Evolutionary conservation across 2,329 filamentous ascomycete genomes (phyloP).

Genomic region (Trichothecium sympodiale): DNA sequence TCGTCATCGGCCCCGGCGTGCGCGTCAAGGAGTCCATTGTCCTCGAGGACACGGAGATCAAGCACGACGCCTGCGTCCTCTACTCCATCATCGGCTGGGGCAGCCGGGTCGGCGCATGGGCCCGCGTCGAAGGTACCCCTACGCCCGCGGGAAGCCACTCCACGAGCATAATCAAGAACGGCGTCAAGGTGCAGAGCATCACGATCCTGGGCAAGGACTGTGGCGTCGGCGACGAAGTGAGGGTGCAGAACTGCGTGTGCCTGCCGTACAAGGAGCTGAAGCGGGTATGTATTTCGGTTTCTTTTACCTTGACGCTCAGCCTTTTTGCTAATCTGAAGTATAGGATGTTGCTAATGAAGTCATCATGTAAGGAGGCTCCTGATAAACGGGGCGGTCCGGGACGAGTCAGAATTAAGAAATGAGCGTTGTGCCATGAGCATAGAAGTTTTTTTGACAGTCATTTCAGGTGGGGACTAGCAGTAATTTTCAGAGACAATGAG

Average conservation of each 20-base stretch:
- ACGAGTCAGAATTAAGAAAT: too few species aligned
- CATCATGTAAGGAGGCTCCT: conserved; percentile 65
- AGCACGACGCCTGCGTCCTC: conserved; percentile 89
- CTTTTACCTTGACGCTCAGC: background rate
- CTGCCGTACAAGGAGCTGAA: conserved; percentile 97
- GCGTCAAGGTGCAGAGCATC: conserved; percentile 96
- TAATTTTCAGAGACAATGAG: too few species aligned
- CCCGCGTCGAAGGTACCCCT: conserved; percentile 89
- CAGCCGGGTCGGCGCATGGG: conserved; percentile 94
- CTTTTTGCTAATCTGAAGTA: conserved; percentile 16
- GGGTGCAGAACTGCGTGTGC: conserved; percentile 96
- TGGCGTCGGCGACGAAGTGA: conserved; percentile 81
- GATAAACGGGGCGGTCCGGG: too few species aligned
- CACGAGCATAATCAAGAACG: conserved; percentile 94
- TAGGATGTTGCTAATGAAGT: conserved; percentile 78
- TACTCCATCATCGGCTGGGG: conserved; percentile 97
- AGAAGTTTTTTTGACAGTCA: too few species aligned
- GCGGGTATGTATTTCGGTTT: conserved; percentile 50
- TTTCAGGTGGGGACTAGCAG: too few species aligned
- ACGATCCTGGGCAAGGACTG: conserved; percentile 97
- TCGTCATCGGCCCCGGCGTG: conserved; percentile 70
- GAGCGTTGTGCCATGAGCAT: too few species aligned
- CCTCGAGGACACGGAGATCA: conserved; percentile 88
- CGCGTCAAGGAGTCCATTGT: conserved; percentile 95
- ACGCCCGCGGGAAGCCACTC: conserved; percentile 79